These are phyloP conservation scores for Serendipita indica DNA, from an alignment of 768 basidiomycete genomes.

Conservation along the genomic window DNA sequence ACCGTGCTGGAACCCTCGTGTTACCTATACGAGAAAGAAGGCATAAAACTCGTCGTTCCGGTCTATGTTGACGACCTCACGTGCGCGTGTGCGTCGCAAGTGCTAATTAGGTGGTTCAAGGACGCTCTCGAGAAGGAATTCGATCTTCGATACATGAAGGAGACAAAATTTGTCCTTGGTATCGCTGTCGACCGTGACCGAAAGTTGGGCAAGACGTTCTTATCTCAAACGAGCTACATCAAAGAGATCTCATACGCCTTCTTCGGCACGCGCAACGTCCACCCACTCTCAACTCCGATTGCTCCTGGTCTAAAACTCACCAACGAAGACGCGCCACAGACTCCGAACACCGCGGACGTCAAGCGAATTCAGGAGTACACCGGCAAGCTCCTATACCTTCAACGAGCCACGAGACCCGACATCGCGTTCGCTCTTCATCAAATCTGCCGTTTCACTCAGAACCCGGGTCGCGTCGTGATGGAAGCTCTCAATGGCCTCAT, in stretches of 20 bases:
- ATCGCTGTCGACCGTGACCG: slow-evolving; percentile 22
- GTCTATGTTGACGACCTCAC: neutral
- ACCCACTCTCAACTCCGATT: neutral
- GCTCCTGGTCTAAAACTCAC: neutral
- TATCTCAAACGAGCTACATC: slow-evolving; percentile 5
- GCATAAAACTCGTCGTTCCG: neutral
- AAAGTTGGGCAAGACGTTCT: neutral
- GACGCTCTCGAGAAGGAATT: neutral
- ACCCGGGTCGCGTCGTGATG: neutral
- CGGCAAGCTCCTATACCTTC: neutral
- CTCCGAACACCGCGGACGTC: neutral
- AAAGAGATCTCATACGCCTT: neutral
- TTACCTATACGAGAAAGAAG: neutral
- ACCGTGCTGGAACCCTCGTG: neutral
- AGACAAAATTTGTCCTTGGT: slow-evolving; percentile 11
- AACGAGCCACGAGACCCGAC: slow-evolving; percentile 17
- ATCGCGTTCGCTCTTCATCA: slow-evolving; percentile 19
- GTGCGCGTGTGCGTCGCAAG: neutral
- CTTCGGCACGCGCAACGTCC: neutral
- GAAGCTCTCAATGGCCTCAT: neutral
- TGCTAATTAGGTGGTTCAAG: neutral
- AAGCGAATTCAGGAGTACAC: neutral
- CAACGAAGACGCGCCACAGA: neutral
- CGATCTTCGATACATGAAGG: neutral
- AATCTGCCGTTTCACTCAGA: slow-evolving; percentile 21